Evolutionary conservation across 257 asterid genomes (phyloP).

Genomic region (Marsdenia floribunda): DNA sequence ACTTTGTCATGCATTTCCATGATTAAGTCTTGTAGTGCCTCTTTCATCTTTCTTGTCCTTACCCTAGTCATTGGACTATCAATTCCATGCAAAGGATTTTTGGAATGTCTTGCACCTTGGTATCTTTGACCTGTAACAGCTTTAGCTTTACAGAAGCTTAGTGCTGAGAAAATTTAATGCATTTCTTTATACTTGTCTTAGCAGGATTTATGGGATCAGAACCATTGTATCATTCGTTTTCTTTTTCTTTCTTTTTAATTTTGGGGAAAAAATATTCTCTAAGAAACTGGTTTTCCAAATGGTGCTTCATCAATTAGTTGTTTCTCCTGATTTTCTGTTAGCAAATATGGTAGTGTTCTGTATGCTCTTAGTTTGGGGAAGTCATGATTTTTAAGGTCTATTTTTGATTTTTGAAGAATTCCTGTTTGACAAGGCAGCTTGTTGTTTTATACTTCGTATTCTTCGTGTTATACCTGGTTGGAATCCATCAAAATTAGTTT

Average conservation of each 20-base stretch:
- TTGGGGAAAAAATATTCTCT: not conserved
- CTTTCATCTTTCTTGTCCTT: too few species aligned
- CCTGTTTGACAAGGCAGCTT: not conserved
- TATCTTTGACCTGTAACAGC: too few species aligned
- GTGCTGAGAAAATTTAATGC: not conserved
- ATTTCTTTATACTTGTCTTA: not conserved
- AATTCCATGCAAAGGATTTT: too few species aligned
- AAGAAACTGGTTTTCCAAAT: not conserved
- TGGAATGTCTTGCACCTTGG: too few species aligned
- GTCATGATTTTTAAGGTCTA: not conserved
- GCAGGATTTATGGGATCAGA: not conserved
- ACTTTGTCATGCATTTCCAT: too few species aligned
- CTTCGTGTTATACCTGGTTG: not conserved
- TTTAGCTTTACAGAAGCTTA: not conserved
- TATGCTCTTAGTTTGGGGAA: not conserved
- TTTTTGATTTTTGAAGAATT: not conserved
- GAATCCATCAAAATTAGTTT: not conserved
- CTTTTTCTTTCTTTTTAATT: too few species aligned
- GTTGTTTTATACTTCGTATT: not conserved
- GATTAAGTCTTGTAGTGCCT: too few species aligned
- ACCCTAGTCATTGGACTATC: too few species aligned
- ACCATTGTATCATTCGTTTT: not conserved
- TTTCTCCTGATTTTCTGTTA: not conserved
- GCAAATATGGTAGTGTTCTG: not conserved
- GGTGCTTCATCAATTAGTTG: not conserved